Evolutionary conservation across 768 basidiomycete species (phyloP), one percentile per base, ranked within the genome.

Genomic region (Auricularia sp.): DNA sequence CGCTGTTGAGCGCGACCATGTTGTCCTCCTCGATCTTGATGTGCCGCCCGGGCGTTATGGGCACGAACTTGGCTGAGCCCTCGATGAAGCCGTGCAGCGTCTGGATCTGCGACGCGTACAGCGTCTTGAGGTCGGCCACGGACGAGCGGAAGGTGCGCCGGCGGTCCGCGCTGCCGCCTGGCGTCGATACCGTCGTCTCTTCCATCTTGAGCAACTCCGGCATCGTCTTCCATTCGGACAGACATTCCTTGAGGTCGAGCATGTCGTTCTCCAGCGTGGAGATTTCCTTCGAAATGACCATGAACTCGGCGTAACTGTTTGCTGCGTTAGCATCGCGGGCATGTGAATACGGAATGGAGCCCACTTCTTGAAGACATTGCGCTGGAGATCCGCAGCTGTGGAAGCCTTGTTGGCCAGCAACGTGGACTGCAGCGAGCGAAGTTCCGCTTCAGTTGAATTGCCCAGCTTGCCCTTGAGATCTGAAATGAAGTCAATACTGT

Each of bases 281-380:
- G 63, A 99, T 96, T 76, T 98, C 97, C 73, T 98, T 98, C 3
- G 97, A 97, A 24, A 99, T 92, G 64, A 89, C 81, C 34, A 99
- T 92, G 73, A 98, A 98, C 73, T 98, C 94, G 58, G 94, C 91
- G 72, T 98, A 98, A 76, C 96, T 98, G 70, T 18, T 35, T 18
- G 16, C 10, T 24, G 54, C 51, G 42, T 11, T 1, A 18, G 21
- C 13, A 11, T 8, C n/a, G n/a, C n/a, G n/a, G n/a, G n/a, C n/a
- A n/a, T 11, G 33, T 3, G 61, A 36, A 34, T 33, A 1, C 34
- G 24, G 2, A 6, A n/a, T 14, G 6, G 67, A 82, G 45, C 29
- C 0, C 69, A 90, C 94, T 97, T 94, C 78, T 95, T 92, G 81
- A 97, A 97, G 0, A 98, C 95, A 71, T 89, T 97, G 67, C 83